Evolutionary conservation across 805 yeast genomes (phyloP).

Genomic region (Starmerella khaoyaiensis): DNA sequence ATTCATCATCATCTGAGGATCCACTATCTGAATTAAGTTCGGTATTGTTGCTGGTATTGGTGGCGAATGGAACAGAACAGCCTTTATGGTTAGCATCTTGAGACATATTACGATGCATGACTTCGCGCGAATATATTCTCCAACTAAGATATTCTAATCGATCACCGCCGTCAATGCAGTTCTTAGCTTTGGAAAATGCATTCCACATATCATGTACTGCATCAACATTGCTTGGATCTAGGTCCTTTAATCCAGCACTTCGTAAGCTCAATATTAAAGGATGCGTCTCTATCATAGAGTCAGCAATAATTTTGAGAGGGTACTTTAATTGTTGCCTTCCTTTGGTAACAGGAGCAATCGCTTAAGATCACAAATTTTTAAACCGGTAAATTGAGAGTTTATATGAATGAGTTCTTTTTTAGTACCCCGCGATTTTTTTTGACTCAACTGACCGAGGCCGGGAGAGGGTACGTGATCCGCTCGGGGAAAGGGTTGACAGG

Average conservation of each 20-base stretch:
- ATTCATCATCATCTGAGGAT: not conserved
- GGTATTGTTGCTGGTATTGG: no score
- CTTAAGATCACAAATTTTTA: no score
- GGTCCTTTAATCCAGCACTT: constrained; percentile 18
- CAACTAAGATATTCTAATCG: constrained; percentile 22
- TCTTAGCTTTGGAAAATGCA: constrained; percentile 21
- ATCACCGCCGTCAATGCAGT: constrained; percentile 20
- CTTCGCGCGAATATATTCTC: constrained; percentile 22
- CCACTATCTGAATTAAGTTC: no score
- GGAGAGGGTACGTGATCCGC: no score
- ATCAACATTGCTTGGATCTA: constrained; percentile 20
- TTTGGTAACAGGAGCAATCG: no score
- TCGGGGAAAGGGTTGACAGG: no score
- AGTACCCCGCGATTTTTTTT: no score
- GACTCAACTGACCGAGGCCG: no score
- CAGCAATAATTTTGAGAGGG: no score
- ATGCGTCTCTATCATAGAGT: constrained; percentile 12
- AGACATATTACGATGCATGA: constrained; percentile 3
- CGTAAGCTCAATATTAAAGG: constrained; percentile 19
- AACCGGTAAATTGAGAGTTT: no score
- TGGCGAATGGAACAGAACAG: not conserved
- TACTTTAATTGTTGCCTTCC: no score
- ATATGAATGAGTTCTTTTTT: no score
- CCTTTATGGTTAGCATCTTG: not conserved
- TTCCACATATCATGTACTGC: constrained; percentile 21